Evolutionary conservation across 192 early-diverging fungal species (phyloP), one percentile per base, ranked within the genome.

Genomic region (Coemansia sp.): DNA sequence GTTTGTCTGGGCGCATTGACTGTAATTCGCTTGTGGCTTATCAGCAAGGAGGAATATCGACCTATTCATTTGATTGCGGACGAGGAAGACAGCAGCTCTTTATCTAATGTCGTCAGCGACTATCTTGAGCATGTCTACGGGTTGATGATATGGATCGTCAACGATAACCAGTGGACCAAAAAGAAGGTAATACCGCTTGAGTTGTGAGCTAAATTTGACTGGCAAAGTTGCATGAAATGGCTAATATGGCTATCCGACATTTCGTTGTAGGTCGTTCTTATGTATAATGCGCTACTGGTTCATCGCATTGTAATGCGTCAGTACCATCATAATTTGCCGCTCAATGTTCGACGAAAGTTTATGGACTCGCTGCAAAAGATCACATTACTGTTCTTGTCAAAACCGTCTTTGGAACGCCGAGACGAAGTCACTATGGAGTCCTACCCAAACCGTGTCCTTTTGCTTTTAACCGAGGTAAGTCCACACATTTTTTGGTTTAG

Each of bases 221-320:
- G 32, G 7, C 32, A 35, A 1, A 35, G 7, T 9, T 35, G 32
- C 32, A 35, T 35, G 8, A 8, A 35, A 8, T 35, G 8, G 32
- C 32, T 35, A 35, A 35, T 35, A 35, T 35, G 32, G 6, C 0
- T 35, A 35, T 10, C 29, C 9, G 29, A 32, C 11, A 21, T 23
- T 51, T 15, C 6, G 15, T 5, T 58, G 56, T 78, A 78, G 71
- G 49, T 80, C 2, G 55, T 59, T 0, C 38, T 80, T 19, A 49
- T 80, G 6, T 80, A 80, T 38, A 74, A 80, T 32, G 60, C 58
- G 15, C 59, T 80, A 11, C 68, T 71, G 15, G 51, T 80, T 4
- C 77, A 80, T 47, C 68, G 65, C 1, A 59, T 45, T 5, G 62
- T 54, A 10, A 49, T 71, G 41, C 68, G 69, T 5, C 62, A 68